Evolutionary conservation across 345 rosid genomes (phyloP).

Genomic region (Eucalyptus tenuipes): DNA sequence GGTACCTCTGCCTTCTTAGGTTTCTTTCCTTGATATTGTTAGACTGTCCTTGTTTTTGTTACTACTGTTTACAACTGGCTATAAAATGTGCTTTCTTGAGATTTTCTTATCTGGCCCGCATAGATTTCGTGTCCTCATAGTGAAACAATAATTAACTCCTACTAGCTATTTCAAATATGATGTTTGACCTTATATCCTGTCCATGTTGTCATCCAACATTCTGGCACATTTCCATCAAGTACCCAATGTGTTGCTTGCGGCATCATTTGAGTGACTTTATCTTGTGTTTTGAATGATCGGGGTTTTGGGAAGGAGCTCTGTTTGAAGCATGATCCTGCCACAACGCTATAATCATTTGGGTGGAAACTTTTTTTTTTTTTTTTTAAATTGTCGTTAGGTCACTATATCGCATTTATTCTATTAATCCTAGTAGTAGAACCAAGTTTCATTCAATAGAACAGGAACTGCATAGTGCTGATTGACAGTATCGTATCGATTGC

Average conservation of each 20-base stretch:
- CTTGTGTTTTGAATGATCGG: background rate
- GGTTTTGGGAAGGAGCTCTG: background rate
- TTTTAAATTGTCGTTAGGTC: background rate
- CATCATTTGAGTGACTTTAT: background rate
- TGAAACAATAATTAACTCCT: background rate
- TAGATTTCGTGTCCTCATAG: background rate
- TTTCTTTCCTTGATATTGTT: background rate
- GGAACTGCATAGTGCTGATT: background rate
- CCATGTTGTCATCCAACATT: background rate
- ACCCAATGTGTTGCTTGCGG: background rate
- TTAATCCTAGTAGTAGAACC: background rate
- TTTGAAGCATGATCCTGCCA: background rate
- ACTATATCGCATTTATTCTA: background rate
- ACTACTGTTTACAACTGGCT: background rate
- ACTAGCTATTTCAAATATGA: background rate
- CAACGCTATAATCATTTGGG: background rate
- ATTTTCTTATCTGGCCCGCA: background rate
- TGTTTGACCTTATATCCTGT: background rate
- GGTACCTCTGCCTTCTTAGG: background rate
- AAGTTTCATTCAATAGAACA: background rate
- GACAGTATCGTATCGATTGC: constrained; percentile 1
- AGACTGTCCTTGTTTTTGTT: background rate
- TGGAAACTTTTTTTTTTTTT: background rate
- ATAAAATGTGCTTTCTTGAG: background rate
- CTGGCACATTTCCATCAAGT: background rate